Conservation (phyloP, 2,329 filamentous ascomycete genomes). For the Aspergillus novoparasiticus region DNA sequence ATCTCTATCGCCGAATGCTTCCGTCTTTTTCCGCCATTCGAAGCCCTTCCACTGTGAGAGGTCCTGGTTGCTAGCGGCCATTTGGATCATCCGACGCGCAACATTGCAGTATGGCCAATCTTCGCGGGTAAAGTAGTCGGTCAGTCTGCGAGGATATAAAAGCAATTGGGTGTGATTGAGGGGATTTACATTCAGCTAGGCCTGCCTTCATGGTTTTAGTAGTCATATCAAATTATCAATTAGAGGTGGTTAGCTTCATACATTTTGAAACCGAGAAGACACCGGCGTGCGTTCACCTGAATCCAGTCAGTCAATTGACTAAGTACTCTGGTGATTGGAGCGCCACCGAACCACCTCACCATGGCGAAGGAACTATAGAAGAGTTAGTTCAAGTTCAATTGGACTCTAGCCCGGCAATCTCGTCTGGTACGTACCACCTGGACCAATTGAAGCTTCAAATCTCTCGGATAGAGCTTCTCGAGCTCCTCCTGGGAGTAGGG, state of each 20-base stretch:
- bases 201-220: conserved; percentile 46
- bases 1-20: conserved; percentile 75
- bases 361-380: conserved; percentile 66
- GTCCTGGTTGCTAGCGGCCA: conserved; percentile 58
- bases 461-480: conserved; percentile 74
- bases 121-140: conserved; percentile 24
- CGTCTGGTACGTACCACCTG: conserved; percentile 64
- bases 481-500: conserved; percentile 84
- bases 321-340: not conserved
- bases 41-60: conserved; percentile 59
- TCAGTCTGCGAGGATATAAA: conserved; percentile 2
- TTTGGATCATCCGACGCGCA: conserved; percentile 69
- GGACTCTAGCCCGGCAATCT: not conserved
- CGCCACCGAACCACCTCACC: conserved; percentile 51
- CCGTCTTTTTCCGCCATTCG: conserved; percentile 71
- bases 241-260: conserved; percentile 27
- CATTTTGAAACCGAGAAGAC: conserved; percentile 82
- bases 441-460: conserved; percentile 81
- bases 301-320: conserved; percentile 11
- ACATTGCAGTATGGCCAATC: conserved; percentile 91
- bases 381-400: conserved; percentile 19
- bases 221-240: conserved; percentile 12
- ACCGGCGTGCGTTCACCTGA: conserved; percentile 77
- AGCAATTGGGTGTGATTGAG: not conserved
- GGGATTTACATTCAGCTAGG: conserved; percentile 48